Evolutionary conservation across 768 basidiomycete species (phyloP), one percentile per base, ranked within the genome.

Genomic region (Crepidotus variabilis): DNA sequence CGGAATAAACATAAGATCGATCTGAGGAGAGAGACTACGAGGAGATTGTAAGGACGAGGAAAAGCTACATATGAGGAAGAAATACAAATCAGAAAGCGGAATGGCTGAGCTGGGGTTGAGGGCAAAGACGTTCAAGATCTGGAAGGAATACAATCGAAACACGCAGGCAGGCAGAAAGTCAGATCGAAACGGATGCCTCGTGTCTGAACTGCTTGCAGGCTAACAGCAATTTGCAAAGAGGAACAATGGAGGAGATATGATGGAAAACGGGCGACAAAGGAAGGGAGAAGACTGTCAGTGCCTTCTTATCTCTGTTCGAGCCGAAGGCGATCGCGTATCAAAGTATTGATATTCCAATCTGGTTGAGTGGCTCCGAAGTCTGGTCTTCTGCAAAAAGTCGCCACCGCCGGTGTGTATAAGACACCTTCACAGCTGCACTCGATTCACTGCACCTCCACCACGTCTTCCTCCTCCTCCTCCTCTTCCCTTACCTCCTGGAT

Each of bases 381-480:
- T 28, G 28, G 28, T 28, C 39, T 11, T 43, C 18, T 43, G 3
- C 14, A 43, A 43, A n/a, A 43, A 43, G 14, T 43, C 39, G 18
- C 39, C 14, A 43, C 18, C 39, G 39, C 14, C 39, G 14, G 11
- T 4, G 11, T 43, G 39, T 43, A 43, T 43, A 43, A 43, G 39
- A 43, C 39, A 43, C 39, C 16, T 8, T 8, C 35, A 8, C 9
- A 16, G 35, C 16, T 8, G 9, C 35, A 36, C 35, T 36, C 9
- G 35, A 36, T 36, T 36, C 35, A 36, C 9, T 36, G 35, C 35
- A 5, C 14, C 39, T 20, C 3, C 18, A 20, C 50, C n/a, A n/a
- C n/a, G n/a, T 51, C 50, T 45, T 39, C 23, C 36, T 22, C 50
- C 16, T 39, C 16, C 9, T 34, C 22, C 55, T 56, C 43, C 55